Evolutionary conservation across 805 yeast genomes (phyloP).

Genomic region (Gaillardinia entomophila): DNA sequence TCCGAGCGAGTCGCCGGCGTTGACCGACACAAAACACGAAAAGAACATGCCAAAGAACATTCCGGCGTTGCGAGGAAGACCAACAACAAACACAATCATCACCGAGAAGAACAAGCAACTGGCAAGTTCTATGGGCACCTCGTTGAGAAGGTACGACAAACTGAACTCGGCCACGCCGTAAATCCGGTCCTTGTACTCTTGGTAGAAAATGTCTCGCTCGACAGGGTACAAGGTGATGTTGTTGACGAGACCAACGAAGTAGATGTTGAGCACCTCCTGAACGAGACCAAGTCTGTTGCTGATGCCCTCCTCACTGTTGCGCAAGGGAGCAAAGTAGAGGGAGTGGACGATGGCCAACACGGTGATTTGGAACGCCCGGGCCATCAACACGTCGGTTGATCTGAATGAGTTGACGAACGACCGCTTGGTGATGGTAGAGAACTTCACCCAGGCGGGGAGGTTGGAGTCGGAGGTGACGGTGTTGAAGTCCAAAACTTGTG

Average conservation of each 20-base stretch:
- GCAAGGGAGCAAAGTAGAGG: slow-evolving; percentile 50
- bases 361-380: slow-evolving; percentile 60
- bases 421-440: slow-evolving; percentile 25
- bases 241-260: slow-evolving; percentile 74
- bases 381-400: slow-evolving; percentile 50
- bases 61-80: slow-evolving; percentile 61
- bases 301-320: slow-evolving; percentile 42
- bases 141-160: slow-evolving; percentile 51
- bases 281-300: slow-evolving; percentile 67
- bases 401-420: slow-evolving; percentile 30
- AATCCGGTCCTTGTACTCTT: slow-evolving; percentile 69
- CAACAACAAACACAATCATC: slow-evolving; percentile 64
- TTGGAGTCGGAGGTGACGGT: slow-evolving; percentile 6
- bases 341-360: slow-evolving; percentile 63
- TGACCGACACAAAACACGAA: slow-evolving; percentile 47
- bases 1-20: slow-evolving; percentile 83
- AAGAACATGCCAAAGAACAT: slow-evolving; percentile 64
- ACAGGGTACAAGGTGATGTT: slow-evolving; percentile 71
- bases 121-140: slow-evolving; percentile 62
- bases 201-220: slow-evolving; percentile 71
- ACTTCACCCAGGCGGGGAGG: slow-evolving; percentile 10
- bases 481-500: slow-evolving; percentile 11
- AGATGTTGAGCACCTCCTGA: slow-evolving; percentile 67
- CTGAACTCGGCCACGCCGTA: slow-evolving; percentile 65
- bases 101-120: slow-evolving; percentile 55